phyloP scores from a whole-genome alignment of 768 basidiomycete genomes.

The Trametes cingulata region DNA sequence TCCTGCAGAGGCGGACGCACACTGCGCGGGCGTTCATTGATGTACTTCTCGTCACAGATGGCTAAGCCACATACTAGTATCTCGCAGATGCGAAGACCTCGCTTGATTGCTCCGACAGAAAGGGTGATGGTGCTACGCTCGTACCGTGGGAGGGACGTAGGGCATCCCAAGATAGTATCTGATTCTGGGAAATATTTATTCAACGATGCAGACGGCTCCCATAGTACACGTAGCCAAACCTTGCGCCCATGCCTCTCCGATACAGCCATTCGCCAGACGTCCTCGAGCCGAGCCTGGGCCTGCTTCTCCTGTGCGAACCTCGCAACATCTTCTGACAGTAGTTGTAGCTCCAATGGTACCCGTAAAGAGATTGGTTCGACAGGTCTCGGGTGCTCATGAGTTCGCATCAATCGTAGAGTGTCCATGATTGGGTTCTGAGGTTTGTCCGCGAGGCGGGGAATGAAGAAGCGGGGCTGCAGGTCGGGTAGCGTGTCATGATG shows the following conservation, averaged over 20 bases:
- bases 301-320: background rate
- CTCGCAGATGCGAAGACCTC: constrained; percentile 55
- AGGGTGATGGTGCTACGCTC: constrained; percentile 45
- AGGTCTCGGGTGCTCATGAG: background rate
- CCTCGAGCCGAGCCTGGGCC: background rate
- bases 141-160: constrained; percentile 39
- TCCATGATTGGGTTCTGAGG: constrained; percentile 82
- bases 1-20: constrained; percentile 48
- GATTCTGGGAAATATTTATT: constrained; percentile 1
- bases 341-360: constrained; percentile 8
- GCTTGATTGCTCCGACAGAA: constrained; percentile 68
- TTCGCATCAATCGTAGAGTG: constrained; percentile 38
- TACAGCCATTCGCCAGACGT: constrained; percentile 12
- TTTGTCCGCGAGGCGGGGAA: constrained; percentile 66
- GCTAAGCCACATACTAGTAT: constrained; percentile 50
- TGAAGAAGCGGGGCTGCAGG: constrained; percentile 46
- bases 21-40: constrained; percentile 41
- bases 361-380: background rate
- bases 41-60: background rate
- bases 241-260: background rate
- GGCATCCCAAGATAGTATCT: constrained; percentile 59
- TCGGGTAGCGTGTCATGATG: constrained; percentile 12
- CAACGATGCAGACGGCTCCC: background rate
- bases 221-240: background rate
- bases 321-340: constrained; percentile 10